Base-by-base conservation (phyloP, 495 filamentous ascomycete genomes). In the Xylaria palmicola region DNA sequence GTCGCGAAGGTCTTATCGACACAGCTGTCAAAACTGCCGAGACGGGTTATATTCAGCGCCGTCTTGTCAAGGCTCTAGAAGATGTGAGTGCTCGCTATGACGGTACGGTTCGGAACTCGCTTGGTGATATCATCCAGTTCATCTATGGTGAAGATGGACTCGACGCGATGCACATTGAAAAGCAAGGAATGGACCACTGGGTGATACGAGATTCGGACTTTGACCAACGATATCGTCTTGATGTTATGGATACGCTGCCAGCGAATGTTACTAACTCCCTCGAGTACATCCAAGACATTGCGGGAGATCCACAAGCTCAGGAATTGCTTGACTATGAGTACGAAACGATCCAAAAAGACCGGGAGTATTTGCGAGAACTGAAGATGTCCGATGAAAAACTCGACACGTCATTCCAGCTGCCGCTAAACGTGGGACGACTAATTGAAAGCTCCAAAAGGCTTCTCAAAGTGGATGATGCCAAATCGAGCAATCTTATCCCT, bases 1-100 rank as follows among this genome's bases (percentile, higher is more conserved):
- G 94, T 90, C 88, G 94, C 78, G 94, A 99, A 76, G 94, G 94
- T 94, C 81, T 99, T 45, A 99, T 99, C 66, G 94, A 99, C 84
- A 99, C 94, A 20, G 94, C 94, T 66, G 94, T 99, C 71, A 99
- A 99, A 83, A 99, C 94, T 61, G 94, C 94, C 34, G 94, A 99
- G 71, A 99, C 94, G 41, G 94, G 94, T 77, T 99, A 99, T 73
- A 98, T 99, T 64, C 94, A 99, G 76, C 91, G 94, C 75, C 90
- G 95, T 76, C 82, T 99, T 37, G 94, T 99, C 70, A 99, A 99
- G 75, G 94, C 94, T 9, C 81, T 99, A 22, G 94, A 99, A 80
- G 94, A 99, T 70, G 91, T 97, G 19, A 95, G 92, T 84, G 91
- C 92, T 34, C 95, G 94, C 71, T 99, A 99, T 71, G 94, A 99